Evolutionary conservation across 495 filamentous ascomycete genomes (phyloP).

Genomic region (Recurvomyces mirabilis): DNA sequence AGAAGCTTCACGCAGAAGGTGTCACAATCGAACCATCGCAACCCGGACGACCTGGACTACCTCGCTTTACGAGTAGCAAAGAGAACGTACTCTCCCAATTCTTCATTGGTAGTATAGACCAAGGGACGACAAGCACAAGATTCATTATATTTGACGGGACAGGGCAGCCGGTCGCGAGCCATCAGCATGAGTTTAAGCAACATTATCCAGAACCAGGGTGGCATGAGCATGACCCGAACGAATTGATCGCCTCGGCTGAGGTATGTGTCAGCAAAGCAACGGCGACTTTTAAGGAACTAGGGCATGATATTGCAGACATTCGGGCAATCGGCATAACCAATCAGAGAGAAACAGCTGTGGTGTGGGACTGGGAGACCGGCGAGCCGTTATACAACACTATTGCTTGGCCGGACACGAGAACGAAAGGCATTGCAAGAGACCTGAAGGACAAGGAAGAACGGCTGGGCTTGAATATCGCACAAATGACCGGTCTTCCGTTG

Average conservation of each 20-base stretch:
- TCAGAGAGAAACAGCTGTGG: conserved; percentile 82
- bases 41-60: background rate
- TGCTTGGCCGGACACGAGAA: conserved; percentile 88
- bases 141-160: conserved; percentile 82
- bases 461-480: conserved; percentile 36
- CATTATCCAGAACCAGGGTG: conserved; percentile 82
- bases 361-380: conserved; percentile 81
- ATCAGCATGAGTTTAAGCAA: conserved; percentile 86
- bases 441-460: conserved; percentile 59
- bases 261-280: conserved; percentile 51
- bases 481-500: conserved; percentile 75
- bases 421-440: conserved; percentile 66
- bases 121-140: conserved; percentile 86
- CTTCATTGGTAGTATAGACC: conserved; percentile 70
- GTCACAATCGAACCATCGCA: background rate
- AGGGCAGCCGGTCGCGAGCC: conserved; percentile 68
- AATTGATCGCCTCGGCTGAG: conserved; percentile 66
- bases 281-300: conserved; percentile 26
- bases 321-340: conserved; percentile 84
- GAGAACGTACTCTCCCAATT: conserved; percentile 15
- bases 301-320: conserved; percentile 59
- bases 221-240: conserved; percentile 85
- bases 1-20: too few relatives aligned
- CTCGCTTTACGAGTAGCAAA: conserved; percentile 5
- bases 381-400: conserved; percentile 80